Base-by-base conservation (phyloP, 306 rosid genomes). In the Quercus aquifolioides region DNA sequence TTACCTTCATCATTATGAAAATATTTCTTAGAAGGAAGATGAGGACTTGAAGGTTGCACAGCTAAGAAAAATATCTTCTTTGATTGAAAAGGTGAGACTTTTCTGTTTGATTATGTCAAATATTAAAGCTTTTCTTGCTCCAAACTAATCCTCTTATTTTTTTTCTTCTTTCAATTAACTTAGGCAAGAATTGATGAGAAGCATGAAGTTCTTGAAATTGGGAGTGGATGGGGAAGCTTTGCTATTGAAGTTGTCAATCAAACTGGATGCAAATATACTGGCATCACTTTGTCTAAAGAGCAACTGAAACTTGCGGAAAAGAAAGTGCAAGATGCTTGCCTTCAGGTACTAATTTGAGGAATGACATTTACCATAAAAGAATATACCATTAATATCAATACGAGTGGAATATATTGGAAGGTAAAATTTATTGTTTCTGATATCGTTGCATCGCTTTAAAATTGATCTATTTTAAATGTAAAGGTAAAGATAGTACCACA, bases 161-260 rank as follows among this genome's bases (percentile, higher is more conserved):
- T 21, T 19, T 30, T 73, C 15, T 70, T 17, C 20, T 68, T 55
- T 68, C 14, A 31, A 63, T 80, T 55, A 76, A 80, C 74, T 7
- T 52, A 94, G 98, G 94, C 95, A 46, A 88, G 84, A 84, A 85
- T 94, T 71, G 88, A 77, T 1, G 84, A 71, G 79, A 85, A 89
- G 38, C 98, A 92, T 90, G 91, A 91, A 80, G 88, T 92, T 69
- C 93, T 94, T 55, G 98, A 94, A 74, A 90, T 94, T 28, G 97
- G 98, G 49, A 87, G 94, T 6, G 98, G 98, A 57, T 94, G 97
- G 98, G 97, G 98, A 74, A 88, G 88, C 79, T 85, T 94, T 87
- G 97, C 97, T 52, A 89, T 94, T 60, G 90, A 94, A 90, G 89
- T 92, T 33, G 97, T 88, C 63, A 87, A 88, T 74, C 85, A 38